Percentiles rank a stretch among this genome's conserved stretches.
These are phyloP conservation scores for Metschnikowia anglica DNA, from an alignment of 805 yeast species.

Conservation along the genomic window DNA sequence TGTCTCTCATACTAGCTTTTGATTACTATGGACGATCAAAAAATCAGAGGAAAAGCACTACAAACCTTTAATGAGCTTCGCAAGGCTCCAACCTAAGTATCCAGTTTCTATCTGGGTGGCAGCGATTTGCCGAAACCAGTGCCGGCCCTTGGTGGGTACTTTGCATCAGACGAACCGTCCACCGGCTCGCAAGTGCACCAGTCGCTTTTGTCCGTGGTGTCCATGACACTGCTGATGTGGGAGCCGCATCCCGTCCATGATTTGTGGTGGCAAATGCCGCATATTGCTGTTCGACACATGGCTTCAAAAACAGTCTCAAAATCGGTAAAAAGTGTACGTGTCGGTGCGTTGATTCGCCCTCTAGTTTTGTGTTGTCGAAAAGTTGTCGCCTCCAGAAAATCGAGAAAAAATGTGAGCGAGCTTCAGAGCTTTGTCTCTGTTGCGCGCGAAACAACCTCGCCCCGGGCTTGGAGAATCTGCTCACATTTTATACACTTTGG, in stretches of 20 bases:
- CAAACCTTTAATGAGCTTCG: too few relatives aligned
- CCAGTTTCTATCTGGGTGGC: constrained; percentile 1
- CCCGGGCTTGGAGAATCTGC: too few relatives aligned
- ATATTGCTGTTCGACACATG: constrained; percentile 40
- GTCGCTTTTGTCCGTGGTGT: constrained; percentile 42
- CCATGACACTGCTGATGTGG: constrained; percentile 58
- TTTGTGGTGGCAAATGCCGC: constrained; percentile 47
- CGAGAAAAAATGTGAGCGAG: too few relatives aligned
- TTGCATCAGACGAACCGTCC: constrained; percentile 37
- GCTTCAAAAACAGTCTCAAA: not conserved
- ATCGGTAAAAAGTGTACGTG: not conserved
- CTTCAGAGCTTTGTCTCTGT: too few relatives aligned
- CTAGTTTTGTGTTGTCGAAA: too few relatives aligned
- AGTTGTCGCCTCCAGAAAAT: not conserved
- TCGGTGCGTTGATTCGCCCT: too few relatives aligned
- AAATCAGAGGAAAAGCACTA: too few relatives aligned
- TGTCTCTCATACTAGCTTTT: not conserved
- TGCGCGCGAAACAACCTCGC: too few relatives aligned
- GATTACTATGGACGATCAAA: constrained; percentile 3
- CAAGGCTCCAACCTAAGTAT: too few relatives aligned
- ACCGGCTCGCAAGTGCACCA: constrained; percentile 58
- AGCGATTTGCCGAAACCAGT: constrained; percentile 49
- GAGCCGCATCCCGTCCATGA: constrained; percentile 66
- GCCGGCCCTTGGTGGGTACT: constrained; percentile 62
- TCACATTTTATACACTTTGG: not conserved